These are phyloP conservation scores for Aspergillus haitiensis DNA, from an alignment of 495 filamentous ascomycete genomes.

Conservation along the genomic window DNA sequence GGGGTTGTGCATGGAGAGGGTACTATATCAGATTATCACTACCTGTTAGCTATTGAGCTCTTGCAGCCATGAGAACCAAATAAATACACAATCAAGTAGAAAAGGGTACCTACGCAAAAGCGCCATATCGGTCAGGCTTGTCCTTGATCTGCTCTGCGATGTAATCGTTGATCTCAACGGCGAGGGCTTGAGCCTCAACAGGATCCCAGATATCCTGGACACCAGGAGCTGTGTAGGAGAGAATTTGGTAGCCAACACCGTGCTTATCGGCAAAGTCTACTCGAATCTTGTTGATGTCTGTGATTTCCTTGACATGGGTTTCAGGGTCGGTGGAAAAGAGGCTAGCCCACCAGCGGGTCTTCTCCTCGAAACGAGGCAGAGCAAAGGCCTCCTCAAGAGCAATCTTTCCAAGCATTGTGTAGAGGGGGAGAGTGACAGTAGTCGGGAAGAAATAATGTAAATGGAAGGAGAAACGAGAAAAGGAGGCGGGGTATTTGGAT, in stretches of 20 bases:
- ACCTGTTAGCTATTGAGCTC: conserved; percentile 6
- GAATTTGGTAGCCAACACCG: conserved; percentile 61
- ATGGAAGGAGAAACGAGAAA: conserved; percentile 23
- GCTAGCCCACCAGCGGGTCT: conserved; percentile 49
- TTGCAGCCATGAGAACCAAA: not conserved
- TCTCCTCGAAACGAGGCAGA: conserved; percentile 49
- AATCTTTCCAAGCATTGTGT: conserved; percentile 53
- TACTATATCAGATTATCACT: conserved; percentile 23
- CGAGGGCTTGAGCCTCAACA: conserved; percentile 45
- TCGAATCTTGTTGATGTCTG: conserved; percentile 51
- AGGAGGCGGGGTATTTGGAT: conserved; percentile 1
- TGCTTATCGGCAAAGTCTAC: conserved; percentile 55
- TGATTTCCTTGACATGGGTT: conserved; percentile 45
- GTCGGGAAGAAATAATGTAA: not conserved
- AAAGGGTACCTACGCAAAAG: conserved; percentile 45
- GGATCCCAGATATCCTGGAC: conserved; percentile 57
- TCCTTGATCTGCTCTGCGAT: conserved; percentile 52
- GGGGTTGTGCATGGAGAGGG: conserved; percentile 57
- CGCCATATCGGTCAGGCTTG: conserved; percentile 56
- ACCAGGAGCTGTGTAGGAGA: conserved; percentile 57
- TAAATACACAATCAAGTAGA: not conserved
- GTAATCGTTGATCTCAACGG: conserved; percentile 58
- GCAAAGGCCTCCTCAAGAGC: conserved; percentile 54
- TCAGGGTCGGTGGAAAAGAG: conserved; percentile 47
- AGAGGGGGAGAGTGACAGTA: not conserved